These are phyloP conservation scores for Rhazya stricta DNA, from an alignment of 257 asterid species.

Conservation along the genomic window DNA sequence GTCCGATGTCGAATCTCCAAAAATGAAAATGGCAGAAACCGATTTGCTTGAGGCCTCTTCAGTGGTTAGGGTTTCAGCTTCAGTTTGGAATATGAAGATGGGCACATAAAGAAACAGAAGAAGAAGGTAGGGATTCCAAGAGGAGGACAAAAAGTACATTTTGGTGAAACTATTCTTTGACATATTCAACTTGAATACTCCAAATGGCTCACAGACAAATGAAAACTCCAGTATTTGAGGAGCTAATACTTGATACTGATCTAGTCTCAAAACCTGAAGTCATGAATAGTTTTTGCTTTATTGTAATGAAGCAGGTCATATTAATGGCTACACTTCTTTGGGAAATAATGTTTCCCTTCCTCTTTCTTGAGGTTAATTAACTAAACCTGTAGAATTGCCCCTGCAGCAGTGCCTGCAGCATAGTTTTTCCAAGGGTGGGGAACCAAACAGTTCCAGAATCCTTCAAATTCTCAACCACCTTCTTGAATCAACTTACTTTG, in stretches of 20 bases:
- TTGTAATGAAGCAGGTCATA: not conserved
- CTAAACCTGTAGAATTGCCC: no score
- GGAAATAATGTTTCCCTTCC: not conserved
- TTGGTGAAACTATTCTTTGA: not conserved
- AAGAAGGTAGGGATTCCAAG: not conserved
- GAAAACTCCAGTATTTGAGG: not conserved
- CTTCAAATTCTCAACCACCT: slow-evolving; percentile 7
- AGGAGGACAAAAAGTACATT: not conserved
- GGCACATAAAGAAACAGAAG: not conserved
- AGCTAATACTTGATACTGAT: not conserved
- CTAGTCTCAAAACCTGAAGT: not conserved
- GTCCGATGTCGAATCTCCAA: slow-evolving; percentile 84
- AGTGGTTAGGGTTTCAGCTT: not conserved
- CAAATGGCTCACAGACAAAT: not conserved
- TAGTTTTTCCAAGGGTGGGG: not conserved
- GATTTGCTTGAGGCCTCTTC: not conserved
- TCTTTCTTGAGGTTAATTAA: not conserved
- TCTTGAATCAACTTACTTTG: not conserved
- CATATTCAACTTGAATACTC: not conserved
- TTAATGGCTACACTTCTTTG: not conserved
- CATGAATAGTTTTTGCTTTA: not conserved
- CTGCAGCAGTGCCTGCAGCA: not conserved
- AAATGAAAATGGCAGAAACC: slow-evolving; percentile 44
- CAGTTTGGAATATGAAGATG: not conserved
- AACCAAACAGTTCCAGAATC: not conserved